Conservation (phyloP, 345 rosid genomes). For the Bruguiera parviflora region DNA sequence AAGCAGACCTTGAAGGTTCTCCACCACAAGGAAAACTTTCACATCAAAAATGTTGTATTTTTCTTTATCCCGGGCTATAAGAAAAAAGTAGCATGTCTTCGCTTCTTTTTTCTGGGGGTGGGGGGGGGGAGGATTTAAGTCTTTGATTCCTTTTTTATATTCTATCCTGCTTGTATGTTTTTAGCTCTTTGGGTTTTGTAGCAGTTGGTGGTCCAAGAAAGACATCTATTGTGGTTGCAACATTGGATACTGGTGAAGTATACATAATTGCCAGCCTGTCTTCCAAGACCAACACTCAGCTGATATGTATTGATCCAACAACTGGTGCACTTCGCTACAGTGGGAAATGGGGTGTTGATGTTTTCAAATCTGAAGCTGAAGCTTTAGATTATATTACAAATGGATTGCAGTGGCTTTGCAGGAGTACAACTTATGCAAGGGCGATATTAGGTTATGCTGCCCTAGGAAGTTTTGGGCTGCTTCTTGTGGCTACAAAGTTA, state of each 20-base stretch:
- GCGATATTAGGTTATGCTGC: slow-evolving; percentile 87
- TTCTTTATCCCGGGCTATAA: no score
- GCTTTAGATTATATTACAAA: slow-evolving; percentile 66
- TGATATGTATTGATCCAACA: slow-evolving; percentile 82
- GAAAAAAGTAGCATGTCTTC: no score
- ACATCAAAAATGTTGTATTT: no score
- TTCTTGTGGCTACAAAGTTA: slow-evolving; percentile 80
- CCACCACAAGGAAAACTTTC: no score
- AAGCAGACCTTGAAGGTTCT: no score
- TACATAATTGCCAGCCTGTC: slow-evolving; percentile 64
- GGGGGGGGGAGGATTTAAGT: no score
- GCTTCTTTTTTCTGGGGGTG: no score
- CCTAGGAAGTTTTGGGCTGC: slow-evolving; percentile 75
- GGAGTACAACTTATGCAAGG: slow-evolving; percentile 49
- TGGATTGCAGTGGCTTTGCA: slow-evolving; percentile 55
- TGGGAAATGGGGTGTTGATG: slow-evolving; percentile 66
- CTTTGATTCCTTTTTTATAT: neutral
- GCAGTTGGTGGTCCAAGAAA: slow-evolving; percentile 57
- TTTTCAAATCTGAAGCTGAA: slow-evolving; percentile 72
- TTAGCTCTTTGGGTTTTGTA: slow-evolving; percentile 7
- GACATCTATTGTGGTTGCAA: slow-evolving; percentile 71
- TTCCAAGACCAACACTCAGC: slow-evolving; percentile 64
- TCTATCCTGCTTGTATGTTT: neutral
- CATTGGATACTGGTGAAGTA: slow-evolving; percentile 72
- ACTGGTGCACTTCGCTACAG: slow-evolving; percentile 65